Base-by-base conservation (phyloP, 495 filamentous ascomycete species). In the Chaetomium cochliodes region DNA sequence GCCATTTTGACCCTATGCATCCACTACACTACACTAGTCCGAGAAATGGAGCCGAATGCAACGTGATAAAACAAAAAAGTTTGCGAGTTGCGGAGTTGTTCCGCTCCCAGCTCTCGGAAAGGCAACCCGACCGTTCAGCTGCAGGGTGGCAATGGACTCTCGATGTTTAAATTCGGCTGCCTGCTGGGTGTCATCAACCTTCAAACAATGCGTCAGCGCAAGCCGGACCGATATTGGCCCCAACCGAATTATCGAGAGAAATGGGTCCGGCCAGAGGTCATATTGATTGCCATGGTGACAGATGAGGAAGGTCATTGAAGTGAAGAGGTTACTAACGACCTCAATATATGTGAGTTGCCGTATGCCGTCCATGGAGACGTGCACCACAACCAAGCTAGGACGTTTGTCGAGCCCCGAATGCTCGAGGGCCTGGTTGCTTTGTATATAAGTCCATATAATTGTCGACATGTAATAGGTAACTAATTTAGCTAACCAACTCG, bases 1-100 rank as follows among this genome's bases (percentile, higher is more conserved):
- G 47, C 2, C 18, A 25, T 22, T 50, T 6, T 50, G 7, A 50
- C 47, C 25, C 23, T n/a, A n/a, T n/a, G n/a, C n/a, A n/a, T n/a
- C n/a, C n/a, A n/a, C n/a, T n/a, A n/a, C n/a, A n/a, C n/a, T n/a
- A n/a, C n/a, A n/a, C n/a, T 16, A 49, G 44, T 39, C 39, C 20
- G 58, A 46, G 23, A 18, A 47, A 62, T 46, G 52, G 52, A 49
- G 61, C 61, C 52, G 51, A 49, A 44, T 63, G 51, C 42, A 22
- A 63, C 61, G 20, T 56, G 61, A 47, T 33, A 33, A 56, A 55
- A 54, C 39, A 11, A 22, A 7, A 12, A 12, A 11, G 30, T 33
- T 37, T 37, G 33, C 20, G 47, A 47, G 3, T 26, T 39, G 58
- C 28, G 47, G 44, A 39, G 28, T 23, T 25, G 46, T 25, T 52